Percentiles rank a stretch among this genome's conserved stretches.
Evolutionary conservation across 2,329 filamentous ascomycete genomes (phyloP).

Genomic region (Aureobasidium uvarum): DNA sequence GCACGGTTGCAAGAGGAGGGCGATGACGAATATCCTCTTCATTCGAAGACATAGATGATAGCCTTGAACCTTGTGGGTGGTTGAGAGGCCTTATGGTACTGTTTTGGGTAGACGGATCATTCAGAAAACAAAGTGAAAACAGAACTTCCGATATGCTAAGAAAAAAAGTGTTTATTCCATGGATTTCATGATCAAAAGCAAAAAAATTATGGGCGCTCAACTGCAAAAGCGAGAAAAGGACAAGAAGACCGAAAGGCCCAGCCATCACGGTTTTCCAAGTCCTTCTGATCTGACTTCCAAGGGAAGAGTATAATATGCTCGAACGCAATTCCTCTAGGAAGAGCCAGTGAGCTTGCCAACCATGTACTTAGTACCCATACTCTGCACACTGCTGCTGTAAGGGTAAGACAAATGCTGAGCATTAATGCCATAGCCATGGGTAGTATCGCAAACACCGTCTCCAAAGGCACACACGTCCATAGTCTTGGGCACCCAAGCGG

Average conservation of each 20-base stretch:
- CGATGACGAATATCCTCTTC: no score
- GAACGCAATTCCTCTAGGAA: background rate
- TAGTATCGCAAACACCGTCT: conserved; percentile 43
- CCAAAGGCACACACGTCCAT: conserved; percentile 41
- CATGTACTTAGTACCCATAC: conserved; percentile 35
- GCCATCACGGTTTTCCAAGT: background rate
- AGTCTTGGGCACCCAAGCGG: conserved; percentile 40
- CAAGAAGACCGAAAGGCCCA: background rate
- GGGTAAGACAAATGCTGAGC: conserved; percentile 37
- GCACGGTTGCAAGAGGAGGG: no score
- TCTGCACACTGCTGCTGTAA: conserved; percentile 35
- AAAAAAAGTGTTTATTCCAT: no score
- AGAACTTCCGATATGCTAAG: no score
- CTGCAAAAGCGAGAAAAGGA: no score
- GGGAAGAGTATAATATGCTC: background rate
- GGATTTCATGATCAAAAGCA: no score
- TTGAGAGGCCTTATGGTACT: no score
- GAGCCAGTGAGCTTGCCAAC: conserved; percentile 29
- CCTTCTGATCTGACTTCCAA: background rate
- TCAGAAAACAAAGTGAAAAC: no score
- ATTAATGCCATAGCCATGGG: conserved; percentile 38
- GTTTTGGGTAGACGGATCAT: no score
- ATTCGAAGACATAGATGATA: no score
- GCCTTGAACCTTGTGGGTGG: no score
- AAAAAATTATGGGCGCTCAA: no score